Base-by-base conservation (phyloP, 768 basidiomycete species). In the Amanita pseudoporphyria region DNA sequence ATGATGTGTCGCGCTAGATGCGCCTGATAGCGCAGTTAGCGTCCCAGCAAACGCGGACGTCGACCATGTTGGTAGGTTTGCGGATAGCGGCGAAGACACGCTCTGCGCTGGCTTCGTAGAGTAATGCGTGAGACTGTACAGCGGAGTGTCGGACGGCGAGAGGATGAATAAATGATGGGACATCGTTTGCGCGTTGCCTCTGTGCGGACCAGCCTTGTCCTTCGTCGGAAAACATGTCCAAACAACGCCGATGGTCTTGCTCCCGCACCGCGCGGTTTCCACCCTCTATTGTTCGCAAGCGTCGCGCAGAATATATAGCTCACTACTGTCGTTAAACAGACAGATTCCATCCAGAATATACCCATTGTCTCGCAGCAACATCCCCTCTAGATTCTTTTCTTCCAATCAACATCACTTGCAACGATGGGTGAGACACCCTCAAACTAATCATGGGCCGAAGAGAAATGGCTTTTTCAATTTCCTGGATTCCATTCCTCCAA, bases 21-120 rank as follows among this genome's bases (percentile, higher is more conserved):
- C 89, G 3, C 89, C 89, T 16, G 88, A 91, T 48, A 92, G 64
- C 18, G 89, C 89, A 30, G 87, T 90, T 53, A 92, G 70, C 24
- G 89, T 92, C 5, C 89, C 90, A 9, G 90, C 88, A 61, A 92
- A 92, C 3, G 89, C 89, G 52, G 88, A 89, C 1, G 89, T 90
- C 5, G 88, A 90, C 90, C 89, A 92, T 54, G 82, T 84, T 19
- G 89, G 89, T 53, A 92, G 66, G 62, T 91, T 92, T 6, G 87
- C 81, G 2, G 87, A 81, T 43, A 92, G 69, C 2, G 88, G 82
- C 6, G 83, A 84, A 21, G 79, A 62, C 9, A 71, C 71, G 47
- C 67, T 75, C 38, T 74, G 70, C 18, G 70, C 69, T 13, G 88
- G 84, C 64, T 84, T 90, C 47, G 79, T 79, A 30, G 90, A 90